These are phyloP conservation scores for Curvularia sp. DNA, from an alignment of 2,329 filamentous ascomycete genomes.

Conservation along the genomic window DNA sequence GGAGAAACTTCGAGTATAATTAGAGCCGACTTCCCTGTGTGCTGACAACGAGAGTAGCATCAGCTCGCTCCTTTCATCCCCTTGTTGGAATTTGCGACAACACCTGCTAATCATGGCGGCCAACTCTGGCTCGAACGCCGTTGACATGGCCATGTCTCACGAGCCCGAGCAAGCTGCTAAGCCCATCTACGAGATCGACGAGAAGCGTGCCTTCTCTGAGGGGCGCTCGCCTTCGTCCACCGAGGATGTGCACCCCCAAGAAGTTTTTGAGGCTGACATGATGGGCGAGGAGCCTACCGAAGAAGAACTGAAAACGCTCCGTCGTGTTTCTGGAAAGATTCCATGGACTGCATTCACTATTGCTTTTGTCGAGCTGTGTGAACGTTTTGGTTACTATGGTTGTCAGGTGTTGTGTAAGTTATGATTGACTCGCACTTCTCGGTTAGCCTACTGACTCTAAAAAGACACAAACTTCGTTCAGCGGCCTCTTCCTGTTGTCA, in stretches of 20 bases:
- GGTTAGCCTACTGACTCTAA: constrained; percentile 9
- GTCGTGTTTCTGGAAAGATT: constrained; percentile 69
- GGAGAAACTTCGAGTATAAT: constrained; percentile 22
- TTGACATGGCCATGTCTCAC: constrained; percentile 47
- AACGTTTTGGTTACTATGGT: constrained; percentile 81
- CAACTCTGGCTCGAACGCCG: constrained; percentile 41
- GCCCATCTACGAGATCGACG: constrained; percentile 42
- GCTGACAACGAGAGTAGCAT: constrained; percentile 9
- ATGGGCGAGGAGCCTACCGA: constrained; percentile 61
- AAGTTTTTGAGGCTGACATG: constrained; percentile 47
- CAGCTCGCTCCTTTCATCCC: constrained; percentile 18
- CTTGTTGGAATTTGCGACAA: neutral
- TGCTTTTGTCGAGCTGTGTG: constrained; percentile 75
- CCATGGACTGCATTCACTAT: constrained; percentile 73
- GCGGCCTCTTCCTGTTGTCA: constrained; percentile 45
- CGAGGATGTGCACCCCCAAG: constrained; percentile 22
- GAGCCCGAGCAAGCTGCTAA: constrained; percentile 43
- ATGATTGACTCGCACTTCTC: neutral
- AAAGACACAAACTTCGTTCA: constrained; percentile 53
- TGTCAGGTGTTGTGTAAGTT: constrained; percentile 69
- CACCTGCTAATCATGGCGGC: constrained; percentile 38
- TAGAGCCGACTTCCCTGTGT: constrained; percentile 10
- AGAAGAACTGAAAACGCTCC: constrained; percentile 68
- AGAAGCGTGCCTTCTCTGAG: constrained; percentile 42
- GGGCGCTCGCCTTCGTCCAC: constrained; percentile 28